Evolutionary conservation across 2,329 filamentous ascomycete genomes (phyloP), one percentile per base, ranked within the genome.

Genomic region (Trichoderma koningiopsis): DNA sequence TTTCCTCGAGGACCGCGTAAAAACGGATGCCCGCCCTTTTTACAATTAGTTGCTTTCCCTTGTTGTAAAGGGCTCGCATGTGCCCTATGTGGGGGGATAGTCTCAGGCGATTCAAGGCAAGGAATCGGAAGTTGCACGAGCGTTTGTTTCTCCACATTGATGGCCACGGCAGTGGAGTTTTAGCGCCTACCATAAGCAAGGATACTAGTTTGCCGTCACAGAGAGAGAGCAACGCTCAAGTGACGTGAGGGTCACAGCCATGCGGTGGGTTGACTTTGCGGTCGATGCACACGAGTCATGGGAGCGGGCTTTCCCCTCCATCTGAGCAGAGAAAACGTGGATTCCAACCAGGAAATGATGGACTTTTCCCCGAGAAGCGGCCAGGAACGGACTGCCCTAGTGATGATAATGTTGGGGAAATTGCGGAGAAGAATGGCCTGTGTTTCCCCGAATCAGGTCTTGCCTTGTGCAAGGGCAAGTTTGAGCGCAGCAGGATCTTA

Each of bases 221-320:
- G 22, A 14, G 14, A 43, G 7, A 43, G 16, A 29, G 29, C 16
- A 29, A 35, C 53, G 24, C 27, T 49, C 29, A 58, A 29, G 37
- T 49, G 55, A 57, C 47, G 47, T 49, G 61, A 65, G 63, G 63
- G 63, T 66, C 63, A 66, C 63, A 58, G 63, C 57, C 53, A 66
- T 58, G 63, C 63, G 63, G 53, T 22, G 49, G 55, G 52, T 66
- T 66, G 33, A 31, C 49, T 58, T 58, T 40, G 49, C 52, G 37
- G 33, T 33, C 37, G 24, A 10, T 22, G 13, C 53, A 29, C 53
- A 37, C 63, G 63, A 66, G 63, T 66, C 63, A 66, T 66, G 22
- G n/a, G 5, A 19, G 27, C 35, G 37, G n/a, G 29, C 22, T 16
- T 29, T 40, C 53, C 52, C 22, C 47, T 49, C 47, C 3, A 22